A percentile compares a stretch with the other conserved stretches of the same genome.
These are phyloP conservation scores for Colletotrichum sp. DNA, from an alignment of 2,329 filamentous ascomycete species.

Conservation along the genomic window DNA sequence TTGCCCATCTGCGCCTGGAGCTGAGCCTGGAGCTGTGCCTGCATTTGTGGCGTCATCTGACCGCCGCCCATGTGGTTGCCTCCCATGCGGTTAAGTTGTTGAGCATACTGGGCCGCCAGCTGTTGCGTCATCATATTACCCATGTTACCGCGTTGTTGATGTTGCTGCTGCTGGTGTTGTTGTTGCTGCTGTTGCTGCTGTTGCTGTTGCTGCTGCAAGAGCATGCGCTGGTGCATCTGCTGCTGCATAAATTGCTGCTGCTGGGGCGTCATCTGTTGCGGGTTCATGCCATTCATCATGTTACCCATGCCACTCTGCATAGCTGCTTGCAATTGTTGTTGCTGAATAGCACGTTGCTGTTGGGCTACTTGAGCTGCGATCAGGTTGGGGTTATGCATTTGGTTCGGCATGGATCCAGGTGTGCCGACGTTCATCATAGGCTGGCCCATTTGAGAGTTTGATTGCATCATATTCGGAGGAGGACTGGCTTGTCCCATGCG, in stretches of 20 bases:
- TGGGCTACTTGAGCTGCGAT: conserved; percentile 51
- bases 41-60: conserved; percentile 42
- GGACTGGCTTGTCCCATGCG: conserved; percentile 69
- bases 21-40: conserved; percentile 34
- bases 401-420: conserved; percentile 33
- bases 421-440: conserved; percentile 52
- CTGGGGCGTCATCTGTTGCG: conserved; percentile 26
- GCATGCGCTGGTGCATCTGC: conserved; percentile 26
- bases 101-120: conserved; percentile 47
- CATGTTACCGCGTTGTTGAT: conserved; percentile 33
- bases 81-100: conserved; percentile 47
- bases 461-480: conserved; percentile 62
- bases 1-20: conserved; percentile 40
- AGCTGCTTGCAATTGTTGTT: conserved; percentile 39
- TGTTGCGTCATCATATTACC: conserved; percentile 48
- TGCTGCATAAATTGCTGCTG: conserved; percentile 18
- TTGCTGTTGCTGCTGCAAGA: conserved; percentile 31
- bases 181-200: conserved; percentile 41
- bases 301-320: conserved; percentile 39
- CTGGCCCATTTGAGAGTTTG: conserved; percentile 59
- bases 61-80: conserved; percentile 31
- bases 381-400: conserved; percentile 43
- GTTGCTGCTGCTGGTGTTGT: conserved; percentile 37
- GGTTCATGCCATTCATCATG: conserved; percentile 41
- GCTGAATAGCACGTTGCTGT: conserved; percentile 51